Percentiles rank a stretch among this genome's conserved stretches.
Evolutionary conservation across 2,329 filamentous ascomycete species (phyloP).

Genomic region (Arthrobotrys iridis): DNA sequence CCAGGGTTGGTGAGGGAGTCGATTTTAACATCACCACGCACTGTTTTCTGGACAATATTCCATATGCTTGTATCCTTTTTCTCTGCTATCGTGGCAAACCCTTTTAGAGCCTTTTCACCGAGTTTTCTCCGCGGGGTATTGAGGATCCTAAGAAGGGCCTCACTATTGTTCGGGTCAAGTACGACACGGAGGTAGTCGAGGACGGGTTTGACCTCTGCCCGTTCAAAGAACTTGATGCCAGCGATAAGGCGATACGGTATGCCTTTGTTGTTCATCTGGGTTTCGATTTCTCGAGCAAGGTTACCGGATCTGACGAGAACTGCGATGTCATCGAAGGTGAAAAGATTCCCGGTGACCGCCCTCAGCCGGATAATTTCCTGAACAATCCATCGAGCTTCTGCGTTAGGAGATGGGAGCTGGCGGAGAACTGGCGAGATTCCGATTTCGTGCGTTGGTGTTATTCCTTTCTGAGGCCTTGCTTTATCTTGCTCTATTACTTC

Average conservation of each 20-base stretch:
- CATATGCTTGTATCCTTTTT: slow-evolving; percentile 75
- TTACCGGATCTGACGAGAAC: slow-evolving; percentile 86
- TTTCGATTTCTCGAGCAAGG: slow-evolving; percentile 86
- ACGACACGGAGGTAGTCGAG: slow-evolving; percentile 89
- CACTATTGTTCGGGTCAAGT: slow-evolving; percentile 84
- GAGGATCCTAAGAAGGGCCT: slow-evolving; percentile 82
- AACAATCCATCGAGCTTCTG: slow-evolving; percentile 89
- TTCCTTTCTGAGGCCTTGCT: slow-evolving; percentile 78
- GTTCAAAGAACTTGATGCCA: slow-evolving; percentile 89
- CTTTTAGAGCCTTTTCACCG: slow-evolving; percentile 79
- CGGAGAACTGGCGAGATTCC: slow-evolving; percentile 84
- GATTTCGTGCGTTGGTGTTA: slow-evolving; percentile 81
- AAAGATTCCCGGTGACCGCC: slow-evolving; percentile 76
- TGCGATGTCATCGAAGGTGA: slow-evolving; percentile 80
- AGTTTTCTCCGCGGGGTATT: slow-evolving; percentile 84
- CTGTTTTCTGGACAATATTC: slow-evolving; percentile 70
- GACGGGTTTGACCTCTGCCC: slow-evolving; percentile 84
- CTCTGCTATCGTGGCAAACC: slow-evolving; percentile 80
- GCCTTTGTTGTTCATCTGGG: slow-evolving; percentile 79
- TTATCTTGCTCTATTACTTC: slow-evolving; percentile 91
- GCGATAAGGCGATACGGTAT: slow-evolving; percentile 93
- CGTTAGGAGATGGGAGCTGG: slow-evolving; percentile 73
- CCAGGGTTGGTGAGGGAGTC: slow-evolving; percentile 68
- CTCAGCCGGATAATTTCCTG: slow-evolving; percentile 78
- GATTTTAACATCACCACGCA: slow-evolving; percentile 66